Evolutionary conservation across 78 protist species (phyloP), one percentile per base, ranked within the genome.

Genomic region (Trichosphaerium sp.): DNA sequence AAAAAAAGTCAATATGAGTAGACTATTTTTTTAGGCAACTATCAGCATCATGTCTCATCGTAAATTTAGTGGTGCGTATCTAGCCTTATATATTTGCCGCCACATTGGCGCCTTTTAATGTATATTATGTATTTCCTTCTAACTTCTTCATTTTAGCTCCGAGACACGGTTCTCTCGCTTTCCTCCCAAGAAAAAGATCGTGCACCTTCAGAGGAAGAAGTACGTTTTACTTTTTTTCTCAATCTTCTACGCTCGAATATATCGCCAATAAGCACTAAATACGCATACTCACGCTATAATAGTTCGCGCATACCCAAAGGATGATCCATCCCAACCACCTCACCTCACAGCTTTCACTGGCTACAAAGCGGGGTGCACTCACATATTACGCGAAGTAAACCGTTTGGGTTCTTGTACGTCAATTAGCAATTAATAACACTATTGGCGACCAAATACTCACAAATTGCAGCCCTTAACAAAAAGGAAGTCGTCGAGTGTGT

Each of bases 351-450:
- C 95, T 49, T 95, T 95, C 94, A 59, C 94, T 64, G 99, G 92
- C 49, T 97, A 85, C 97, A 98, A 98, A 95, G 99, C 99, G 34
- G 99, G 99, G 79, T 93, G 93, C 98, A 94, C 99, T 41, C 99
- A 98, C 98, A 83, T 98, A 65, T 90, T 95, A 43, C 96, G 99
- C 44, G 98, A 96, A 32, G 62, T 96, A 39, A 93, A 98, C 85
- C 68, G 79, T 37, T 82, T 85, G 5, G 99, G 99, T 51, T 87
- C 97, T 44, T 90, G 65, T 0, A 6, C 18, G 57, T 18, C 62
- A 23, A 28, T 5, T 64, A 43, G 57, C 3, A 4, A 7, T 14
- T 28, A 49, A 47, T 51, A 23, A 5, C 38, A 23, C 48, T 1
- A 28, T 4, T 57, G 61, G 37, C 37, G 61, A 57, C 61, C 61